Conservation (phyloP, 805 yeast species). For the Pichia heedii region DNA sequence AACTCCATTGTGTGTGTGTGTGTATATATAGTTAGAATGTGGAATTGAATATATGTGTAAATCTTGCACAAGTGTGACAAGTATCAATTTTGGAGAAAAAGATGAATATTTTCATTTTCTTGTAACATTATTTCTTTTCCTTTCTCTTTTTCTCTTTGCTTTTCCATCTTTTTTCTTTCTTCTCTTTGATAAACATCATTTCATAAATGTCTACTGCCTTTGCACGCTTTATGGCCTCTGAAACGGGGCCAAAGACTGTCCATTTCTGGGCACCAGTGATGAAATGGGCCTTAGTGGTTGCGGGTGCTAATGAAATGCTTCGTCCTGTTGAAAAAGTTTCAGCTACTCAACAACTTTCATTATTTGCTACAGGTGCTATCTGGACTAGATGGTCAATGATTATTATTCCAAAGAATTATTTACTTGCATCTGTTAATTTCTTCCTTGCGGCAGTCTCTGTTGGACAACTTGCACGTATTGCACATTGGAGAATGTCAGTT, state of each 20-base stretch:
- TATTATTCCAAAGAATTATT: constrained; percentile 76
- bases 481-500: constrained; percentile 46
- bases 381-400: constrained; percentile 99
- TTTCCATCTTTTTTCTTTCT: background rate
- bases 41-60: too few relatives aligned
- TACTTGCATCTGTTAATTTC: constrained; percentile 89
- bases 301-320: constrained; percentile 77
- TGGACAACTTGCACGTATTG: constrained; percentile 66
- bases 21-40: too few relatives aligned
- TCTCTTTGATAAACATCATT: background rate
- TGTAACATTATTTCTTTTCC: background rate
- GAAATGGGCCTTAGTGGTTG: constrained; percentile 84
- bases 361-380: constrained; percentile 83
- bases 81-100: too few relatives aligned
- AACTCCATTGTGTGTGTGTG: constrained; percentile 25
- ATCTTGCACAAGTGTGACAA: too few relatives aligned
- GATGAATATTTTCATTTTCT: too few relatives aligned
- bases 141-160: background rate
- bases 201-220: constrained; percentile 26
- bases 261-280: constrained; percentile 86
- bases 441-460: constrained; percentile 89
- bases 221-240: constrained; percentile 65
- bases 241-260: constrained; percentile 94
- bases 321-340: constrained; percentile 90
- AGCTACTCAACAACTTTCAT: constrained; percentile 82